Conservation (phyloP, 2,329 filamentous ascomycete genomes). For the Huntiella abstrusa region DNA sequence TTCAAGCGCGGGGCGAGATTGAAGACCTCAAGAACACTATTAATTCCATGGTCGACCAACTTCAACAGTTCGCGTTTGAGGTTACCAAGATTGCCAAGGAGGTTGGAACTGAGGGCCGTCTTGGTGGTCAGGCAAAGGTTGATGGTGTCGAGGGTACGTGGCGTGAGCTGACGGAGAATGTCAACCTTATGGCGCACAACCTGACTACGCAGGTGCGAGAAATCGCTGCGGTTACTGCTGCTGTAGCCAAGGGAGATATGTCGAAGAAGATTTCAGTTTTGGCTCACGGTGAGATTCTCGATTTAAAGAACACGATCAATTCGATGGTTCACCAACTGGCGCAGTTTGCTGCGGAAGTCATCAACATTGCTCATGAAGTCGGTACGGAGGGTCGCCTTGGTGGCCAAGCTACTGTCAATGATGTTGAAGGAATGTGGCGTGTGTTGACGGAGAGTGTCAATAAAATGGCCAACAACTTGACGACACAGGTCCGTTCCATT, state of each 20-base stretch:
- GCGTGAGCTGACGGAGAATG: slow-evolving; percentile 71
- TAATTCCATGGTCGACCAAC: slow-evolving; percentile 60
- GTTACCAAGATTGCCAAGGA: slow-evolving; percentile 68
- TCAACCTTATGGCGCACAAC: slow-evolving; percentile 72
- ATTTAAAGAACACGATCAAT: slow-evolving; percentile 72
- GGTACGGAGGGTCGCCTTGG: too few species aligned
- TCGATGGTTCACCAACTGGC: slow-evolving; percentile 77
- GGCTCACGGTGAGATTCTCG: slow-evolving; percentile 63
- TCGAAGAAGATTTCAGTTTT: slow-evolving; percentile 72
- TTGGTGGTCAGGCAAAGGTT: slow-evolving; percentile 54
- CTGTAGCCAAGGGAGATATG: slow-evolving; percentile 64
- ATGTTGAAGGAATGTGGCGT: slow-evolving; percentile 93
- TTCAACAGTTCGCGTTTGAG: slow-evolving; percentile 90
- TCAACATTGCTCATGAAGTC: slow-evolving; percentile 54
- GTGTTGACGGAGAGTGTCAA: slow-evolving; percentile 70
- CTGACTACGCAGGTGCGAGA: slow-evolving; percentile 70
- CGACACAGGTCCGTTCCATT: slow-evolving; percentile 70
- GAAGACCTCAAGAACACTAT: too few species aligned
- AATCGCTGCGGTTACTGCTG: slow-evolving; percentile 68
- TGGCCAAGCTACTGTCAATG: slow-evolving; percentile 72
- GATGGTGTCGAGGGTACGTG: slow-evolving; percentile 94
- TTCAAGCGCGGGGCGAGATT: slow-evolving; percentile 68
- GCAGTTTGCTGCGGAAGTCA: slow-evolving; percentile 71
- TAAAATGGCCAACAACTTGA: slow-evolving; percentile 68
- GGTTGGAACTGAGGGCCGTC: too few species aligned